Evolutionary conservation across 2,329 filamentous ascomycete genomes (phyloP).

Genomic region (Biscogniauxia mediterranea): DNA sequence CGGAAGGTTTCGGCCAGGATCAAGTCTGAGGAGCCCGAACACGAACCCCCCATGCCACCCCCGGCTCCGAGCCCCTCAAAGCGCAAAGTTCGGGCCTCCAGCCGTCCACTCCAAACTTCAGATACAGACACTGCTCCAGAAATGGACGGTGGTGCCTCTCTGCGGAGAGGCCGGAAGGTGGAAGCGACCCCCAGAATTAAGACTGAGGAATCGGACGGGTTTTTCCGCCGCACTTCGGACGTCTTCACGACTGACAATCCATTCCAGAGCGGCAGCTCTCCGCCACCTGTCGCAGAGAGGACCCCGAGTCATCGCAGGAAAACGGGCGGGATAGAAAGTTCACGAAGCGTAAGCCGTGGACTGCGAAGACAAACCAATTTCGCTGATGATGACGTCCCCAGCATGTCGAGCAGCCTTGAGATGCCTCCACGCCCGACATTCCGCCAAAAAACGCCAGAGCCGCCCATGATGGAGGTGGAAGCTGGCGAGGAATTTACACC

Average conservation of each 20-base stretch:
- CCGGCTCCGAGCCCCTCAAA: conserved; percentile 50
- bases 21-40: conserved; percentile 52
- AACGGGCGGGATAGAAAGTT: conserved; percentile 41
- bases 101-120: conserved; percentile 51
- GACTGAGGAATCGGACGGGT: conserved; percentile 50
- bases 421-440: conserved; percentile 46
- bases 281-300: conserved; percentile 50
- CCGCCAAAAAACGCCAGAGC: conserved; percentile 35
- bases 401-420: conserved; percentile 58
- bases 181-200: conserved; percentile 49
- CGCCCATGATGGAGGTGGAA: conserved; percentile 46
- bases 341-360: conserved; percentile 40
- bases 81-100: conserved; percentile 52
- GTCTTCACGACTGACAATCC: conserved; percentile 89
- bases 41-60: conserved; percentile 33
- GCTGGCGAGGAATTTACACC: conserved; percentile 91
- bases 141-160: conserved; percentile 35
- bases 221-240: conserved; percentile 40
- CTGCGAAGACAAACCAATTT: conserved; percentile 47
- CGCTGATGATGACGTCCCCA: conserved; percentile 51
- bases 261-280: conserved; percentile 81
- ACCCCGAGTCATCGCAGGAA: conserved; percentile 50
- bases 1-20: conserved; percentile 53
- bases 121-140: conserved; percentile 51
- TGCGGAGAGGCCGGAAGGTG: conserved; percentile 37